Percentiles rank a stretch among this genome's conserved stretches.
Evolutionary conservation across 1,139 yeast species (phyloP).

Genomic region (Blastobotrys malaysiensis): DNA sequence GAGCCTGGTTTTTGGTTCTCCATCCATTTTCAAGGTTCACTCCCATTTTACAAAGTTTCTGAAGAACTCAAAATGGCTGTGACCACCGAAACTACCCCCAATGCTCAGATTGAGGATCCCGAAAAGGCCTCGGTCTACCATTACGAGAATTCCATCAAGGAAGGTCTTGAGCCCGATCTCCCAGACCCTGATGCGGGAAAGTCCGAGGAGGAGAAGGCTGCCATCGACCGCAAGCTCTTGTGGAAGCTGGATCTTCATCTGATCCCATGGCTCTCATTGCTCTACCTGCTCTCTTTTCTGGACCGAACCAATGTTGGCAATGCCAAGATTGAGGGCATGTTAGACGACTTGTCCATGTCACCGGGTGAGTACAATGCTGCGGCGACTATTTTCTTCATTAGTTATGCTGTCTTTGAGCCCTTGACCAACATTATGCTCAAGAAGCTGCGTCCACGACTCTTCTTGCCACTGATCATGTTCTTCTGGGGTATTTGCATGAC

Average conservation of each 20-base stretch:
- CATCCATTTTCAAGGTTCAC: neutral
- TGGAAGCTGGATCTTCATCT: slow-evolving; percentile 20
- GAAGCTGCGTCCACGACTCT: slow-evolving; percentile 25
- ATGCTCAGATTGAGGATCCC: neutral
- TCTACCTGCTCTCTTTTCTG: slow-evolving; percentile 49
- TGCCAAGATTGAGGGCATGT: slow-evolving; percentile 56
- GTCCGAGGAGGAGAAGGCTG: neutral
- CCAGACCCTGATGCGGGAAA: neutral
- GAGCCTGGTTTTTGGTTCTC: neutral
- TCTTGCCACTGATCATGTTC: slow-evolving; percentile 50
- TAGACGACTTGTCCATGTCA: slow-evolving; percentile 44
- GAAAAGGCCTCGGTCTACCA: neutral
- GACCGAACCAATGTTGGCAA: slow-evolving; percentile 58
- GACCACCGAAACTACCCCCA: neutral
- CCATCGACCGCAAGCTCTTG: neutral
- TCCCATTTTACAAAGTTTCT: neutral
- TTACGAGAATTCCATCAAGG: neutral
- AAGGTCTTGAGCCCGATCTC: neutral
- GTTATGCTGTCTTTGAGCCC: slow-evolving; percentile 51
- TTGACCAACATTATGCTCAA: slow-evolving; percentile 44
- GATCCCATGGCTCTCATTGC: slow-evolving; percentile 36
- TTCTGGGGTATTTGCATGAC: slow-evolving; percentile 53
- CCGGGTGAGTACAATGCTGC: slow-evolving; percentile 44
- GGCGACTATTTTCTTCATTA: slow-evolving; percentile 54
- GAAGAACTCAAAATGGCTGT: neutral